Evolutionary conservation across 2,329 filamentous ascomycete genomes (phyloP).

Genomic region (Monilinia aucupariae): DNA sequence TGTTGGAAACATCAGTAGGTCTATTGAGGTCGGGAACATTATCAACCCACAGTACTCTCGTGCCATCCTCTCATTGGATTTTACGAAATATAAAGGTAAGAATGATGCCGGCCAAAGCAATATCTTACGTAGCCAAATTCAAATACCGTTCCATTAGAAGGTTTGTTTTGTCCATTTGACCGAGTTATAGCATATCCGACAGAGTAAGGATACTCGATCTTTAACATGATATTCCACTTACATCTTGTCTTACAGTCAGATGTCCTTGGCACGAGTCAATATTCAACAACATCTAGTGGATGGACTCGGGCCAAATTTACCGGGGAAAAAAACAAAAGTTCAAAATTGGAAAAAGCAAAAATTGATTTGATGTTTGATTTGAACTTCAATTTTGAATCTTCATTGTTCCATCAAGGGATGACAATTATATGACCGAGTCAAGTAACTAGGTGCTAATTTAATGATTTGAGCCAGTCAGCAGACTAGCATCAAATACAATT

Average conservation of each 20-base stretch:
- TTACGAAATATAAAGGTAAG: not conserved
- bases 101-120: not conserved
- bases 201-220: not conserved
- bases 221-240: not conserved
- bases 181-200: not conserved
- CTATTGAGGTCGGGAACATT: not conserved
- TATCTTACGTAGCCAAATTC: not conserved
- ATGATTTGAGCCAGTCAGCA: not conserved
- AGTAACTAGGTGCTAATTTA: not conserved
- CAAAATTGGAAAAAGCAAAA: not conserved
- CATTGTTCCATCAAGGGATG: not conserved
- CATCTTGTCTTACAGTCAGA: slow-evolving; percentile 8
- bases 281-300: not conserved
- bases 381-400: not conserved
- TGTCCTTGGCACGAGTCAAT: slow-evolving; percentile 15
- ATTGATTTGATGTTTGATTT: not conserved
- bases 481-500: not conserved
- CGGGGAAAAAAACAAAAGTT: not conserved
- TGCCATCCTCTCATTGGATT: not conserved
- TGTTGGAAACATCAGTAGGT: not conserved
- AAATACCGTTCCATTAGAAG: not conserved
- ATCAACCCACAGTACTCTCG: not conserved
- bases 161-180: not conserved
- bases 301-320: not conserved
- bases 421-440: not conserved